These are phyloP conservation scores for Blumeria hordei DNA, from an alignment of 2,329 filamentous ascomycete genomes.

Conservation along the genomic window DNA sequence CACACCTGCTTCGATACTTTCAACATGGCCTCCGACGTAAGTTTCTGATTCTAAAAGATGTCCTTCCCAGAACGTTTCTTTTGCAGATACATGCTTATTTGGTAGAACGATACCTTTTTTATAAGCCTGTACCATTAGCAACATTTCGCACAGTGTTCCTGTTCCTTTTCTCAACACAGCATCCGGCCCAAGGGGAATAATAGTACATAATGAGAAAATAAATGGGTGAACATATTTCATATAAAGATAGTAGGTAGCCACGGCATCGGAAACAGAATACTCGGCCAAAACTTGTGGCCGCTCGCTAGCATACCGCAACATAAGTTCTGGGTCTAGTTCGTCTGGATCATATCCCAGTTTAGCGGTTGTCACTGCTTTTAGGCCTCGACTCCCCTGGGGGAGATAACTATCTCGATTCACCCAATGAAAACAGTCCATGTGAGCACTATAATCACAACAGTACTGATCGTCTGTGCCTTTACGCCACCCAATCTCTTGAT, in stretches of 20 bases:
- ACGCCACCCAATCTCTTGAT: slow-evolving; percentile 88
- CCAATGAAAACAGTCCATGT: slow-evolving; percentile 99
- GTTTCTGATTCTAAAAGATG: slow-evolving; percentile 93
- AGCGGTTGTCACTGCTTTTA: slow-evolving; percentile 93
- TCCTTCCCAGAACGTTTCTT: slow-evolving; percentile 89
- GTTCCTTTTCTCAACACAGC: slow-evolving; percentile 89
- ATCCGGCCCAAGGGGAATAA: slow-evolving; percentile 77
- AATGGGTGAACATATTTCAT: slow-evolving; percentile 99
- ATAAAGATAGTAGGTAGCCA: slow-evolving; percentile 95
- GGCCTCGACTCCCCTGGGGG: slow-evolving; percentile 83
- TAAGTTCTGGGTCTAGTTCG: slow-evolving; percentile 87
- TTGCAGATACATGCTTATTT: slow-evolving; percentile 82
- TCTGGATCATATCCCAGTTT: slow-evolving; percentile 97
- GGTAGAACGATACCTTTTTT: slow-evolving; percentile 76
- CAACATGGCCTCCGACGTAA: slow-evolving; percentile 93
- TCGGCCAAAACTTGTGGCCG: slow-evolving; percentile 84
- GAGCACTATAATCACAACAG: slow-evolving; percentile 83
- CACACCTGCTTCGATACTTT: slow-evolving; percentile 95
- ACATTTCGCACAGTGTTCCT: slow-evolving; percentile 96
- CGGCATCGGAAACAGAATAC: slow-evolving; percentile 96
- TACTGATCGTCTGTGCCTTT: slow-evolving; percentile 93
- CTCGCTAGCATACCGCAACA: slow-evolving; percentile 81
- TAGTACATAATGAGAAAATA: slow-evolving; percentile 95
- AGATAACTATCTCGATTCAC: slow-evolving; percentile 97
- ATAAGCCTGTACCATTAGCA: slow-evolving; percentile 96